Conservation (phyloP, 345 rosid genomes). For the Lumnitzera littorea region DNA sequence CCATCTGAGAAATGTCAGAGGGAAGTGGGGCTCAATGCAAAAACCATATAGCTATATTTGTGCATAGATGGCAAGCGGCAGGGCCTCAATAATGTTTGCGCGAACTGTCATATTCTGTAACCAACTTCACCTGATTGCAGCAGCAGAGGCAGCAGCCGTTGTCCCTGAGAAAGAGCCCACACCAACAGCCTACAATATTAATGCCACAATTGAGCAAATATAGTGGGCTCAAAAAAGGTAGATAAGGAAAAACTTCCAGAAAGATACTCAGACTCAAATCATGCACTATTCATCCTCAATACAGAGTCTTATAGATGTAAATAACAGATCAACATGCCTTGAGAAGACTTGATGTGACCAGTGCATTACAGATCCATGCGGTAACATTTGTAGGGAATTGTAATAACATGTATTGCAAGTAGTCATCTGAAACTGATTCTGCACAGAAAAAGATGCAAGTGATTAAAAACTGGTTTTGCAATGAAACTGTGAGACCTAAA, state of each 20-base stretch:
- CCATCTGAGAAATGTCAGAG: constrained; percentile 65
- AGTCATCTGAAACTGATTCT: constrained; percentile 95
- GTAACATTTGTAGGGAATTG: constrained; percentile 95
- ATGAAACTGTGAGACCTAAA: neutral
- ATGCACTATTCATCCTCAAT: too few species aligned
- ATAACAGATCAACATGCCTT: constrained; percentile 50
- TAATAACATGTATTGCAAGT: constrained; percentile 79
- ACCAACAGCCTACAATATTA: constrained; percentile 72
- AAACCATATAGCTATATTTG: neutral
- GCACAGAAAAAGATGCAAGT: constrained; percentile 12
- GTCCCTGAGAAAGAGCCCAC: constrained; percentile 85
- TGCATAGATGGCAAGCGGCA: too few species aligned
- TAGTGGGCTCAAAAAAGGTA: neutral
- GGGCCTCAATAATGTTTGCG: too few species aligned
- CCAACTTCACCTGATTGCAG: constrained; percentile 69
- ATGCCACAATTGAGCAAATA: constrained; percentile 3
- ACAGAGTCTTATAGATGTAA: too few species aligned
- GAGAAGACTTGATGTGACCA: constrained; percentile 93
- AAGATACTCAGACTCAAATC: too few species aligned
- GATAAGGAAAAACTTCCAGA: neutral
- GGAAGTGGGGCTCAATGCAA: constrained; percentile 12
- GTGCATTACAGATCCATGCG: constrained; percentile 87
- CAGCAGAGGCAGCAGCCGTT: constrained; percentile 87
- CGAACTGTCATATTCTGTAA: too few species aligned
- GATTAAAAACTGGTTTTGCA: constrained; percentile 5